These are phyloP conservation scores for Debaryomyces nepalensis DNA, from an alignment of 1,139 yeast species.

Conservation along the genomic window DNA sequence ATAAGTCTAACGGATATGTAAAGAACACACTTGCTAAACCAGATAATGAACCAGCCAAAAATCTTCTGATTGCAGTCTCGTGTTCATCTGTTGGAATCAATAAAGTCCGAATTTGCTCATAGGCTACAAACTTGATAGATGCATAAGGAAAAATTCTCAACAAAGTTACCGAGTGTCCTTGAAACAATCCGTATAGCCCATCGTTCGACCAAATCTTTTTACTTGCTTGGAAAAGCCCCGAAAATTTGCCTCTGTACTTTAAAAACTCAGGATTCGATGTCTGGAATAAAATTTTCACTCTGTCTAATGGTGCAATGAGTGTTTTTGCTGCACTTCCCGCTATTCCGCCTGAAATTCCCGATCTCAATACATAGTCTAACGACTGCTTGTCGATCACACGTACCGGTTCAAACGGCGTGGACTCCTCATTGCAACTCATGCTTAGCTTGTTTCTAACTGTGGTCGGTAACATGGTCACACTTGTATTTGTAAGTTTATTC, in stretches of 20 bases:
- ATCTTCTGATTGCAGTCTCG: conserved; percentile 81
- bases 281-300: conserved; percentile 93
- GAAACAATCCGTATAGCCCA: conserved; percentile 85
- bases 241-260: conserved; percentile 77
- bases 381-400: conserved; percentile 61
- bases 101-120: conserved; percentile 84
- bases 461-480: conserved; percentile 13
- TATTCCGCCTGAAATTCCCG: conserved; percentile 93
- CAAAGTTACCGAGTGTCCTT: conserved; percentile 94
- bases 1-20: conserved; percentile 90
- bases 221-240: conserved; percentile 78
- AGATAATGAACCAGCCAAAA: conserved; percentile 87
- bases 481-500: too few species aligned
- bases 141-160: conserved; percentile 95
- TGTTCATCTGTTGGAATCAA: conserved; percentile 73
- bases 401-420: conserved; percentile 28
- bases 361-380: conserved; percentile 74
- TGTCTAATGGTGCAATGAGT: conserved; percentile 90
- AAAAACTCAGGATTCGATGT: conserved; percentile 90
- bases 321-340: conserved; percentile 98
- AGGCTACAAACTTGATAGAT: conserved; percentile 95
- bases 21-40: conserved; percentile 85
- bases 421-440: conserved; percentile 30
- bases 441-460: conserved; percentile 5
- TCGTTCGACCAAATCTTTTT: conserved; percentile 65